These are phyloP conservation scores for Cladobotryum mycophilum DNA, from an alignment of 2,329 filamentous ascomycete genomes.

Conservation along the genomic window DNA sequence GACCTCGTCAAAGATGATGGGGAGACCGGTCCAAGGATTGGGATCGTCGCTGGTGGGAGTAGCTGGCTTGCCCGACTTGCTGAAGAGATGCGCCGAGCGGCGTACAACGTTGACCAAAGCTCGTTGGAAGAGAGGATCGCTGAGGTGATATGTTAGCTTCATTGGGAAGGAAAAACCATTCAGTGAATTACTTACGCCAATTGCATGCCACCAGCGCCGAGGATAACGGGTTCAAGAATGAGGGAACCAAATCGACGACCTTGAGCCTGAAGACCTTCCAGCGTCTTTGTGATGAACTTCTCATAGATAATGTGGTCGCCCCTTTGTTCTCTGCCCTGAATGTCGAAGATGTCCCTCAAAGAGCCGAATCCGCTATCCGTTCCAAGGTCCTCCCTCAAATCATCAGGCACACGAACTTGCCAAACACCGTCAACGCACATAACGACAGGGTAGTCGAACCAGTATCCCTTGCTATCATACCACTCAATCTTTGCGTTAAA, in stretches of 20 bases:
- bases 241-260: conserved; percentile 68
- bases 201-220: conserved; percentile 79
- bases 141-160: conserved; percentile 24
- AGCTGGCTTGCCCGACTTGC: conserved; percentile 14
- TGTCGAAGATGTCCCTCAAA: conserved; percentile 54
- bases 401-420: conserved; percentile 52
- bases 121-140: conserved; percentile 75
- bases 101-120: conserved; percentile 64
- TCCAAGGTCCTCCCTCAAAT: conserved; percentile 41
- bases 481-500: conserved; percentile 82
- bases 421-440: conserved; percentile 61
- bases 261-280: conserved; percentile 46
- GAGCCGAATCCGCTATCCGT: conserved; percentile 37
- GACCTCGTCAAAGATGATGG: conserved; percentile 78
- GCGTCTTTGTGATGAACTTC: conserved; percentile 47
- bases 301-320: conserved; percentile 49
- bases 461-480: conserved; percentile 72
- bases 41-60: conserved; percentile 13
- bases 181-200: conserved; percentile 53
- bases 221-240: conserved; percentile 72
- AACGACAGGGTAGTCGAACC: conserved; percentile 74
- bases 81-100: conserved; percentile 49
- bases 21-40: conserved; percentile 62
- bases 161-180: not conserved
- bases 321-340: conserved; percentile 40